These are phyloP conservation scores for Corylus americana DNA, from an alignment of 306 rosid genomes.

Conservation along the genomic window DNA sequence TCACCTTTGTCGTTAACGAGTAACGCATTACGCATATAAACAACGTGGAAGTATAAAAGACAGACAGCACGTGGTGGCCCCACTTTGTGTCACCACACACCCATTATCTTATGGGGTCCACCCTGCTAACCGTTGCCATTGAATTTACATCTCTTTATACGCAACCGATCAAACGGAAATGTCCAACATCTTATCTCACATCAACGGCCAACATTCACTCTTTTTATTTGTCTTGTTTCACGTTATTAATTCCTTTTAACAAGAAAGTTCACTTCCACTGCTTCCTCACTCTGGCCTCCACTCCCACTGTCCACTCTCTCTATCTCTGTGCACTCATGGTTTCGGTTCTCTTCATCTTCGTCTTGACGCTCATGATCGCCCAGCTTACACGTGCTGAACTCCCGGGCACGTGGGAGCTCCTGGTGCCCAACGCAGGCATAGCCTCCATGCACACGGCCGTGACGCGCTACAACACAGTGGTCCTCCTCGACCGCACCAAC, in stretches of 20 bases:
- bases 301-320: constrained; percentile 9
- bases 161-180: neutral
- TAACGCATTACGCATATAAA: neutral
- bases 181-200: neutral
- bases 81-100: constrained; percentile 2
- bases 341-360: neutral
- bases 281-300: neutral
- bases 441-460: constrained; percentile 96
- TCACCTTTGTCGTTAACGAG: neutral
- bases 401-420: constrained; percentile 89
- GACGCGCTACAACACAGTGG: constrained; percentile 79
- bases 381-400: constrained; percentile 48
- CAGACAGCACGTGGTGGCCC: constrained; percentile 6
- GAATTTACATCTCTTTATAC: neutral
- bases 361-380: neutral
- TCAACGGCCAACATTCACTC: neutral
- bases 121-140: neutral
- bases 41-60: neutral
- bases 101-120: neutral
- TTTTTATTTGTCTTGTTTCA: neutral
- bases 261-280: constrained; percentile 18
- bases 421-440: constrained; percentile 67
- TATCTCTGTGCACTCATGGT: constrained; percentile 22
- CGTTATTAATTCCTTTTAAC: neutral
- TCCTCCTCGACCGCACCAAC: constrained; percentile 83